These are phyloP conservation scores for Trichoderma sp. DNA, from an alignment of 2,329 filamentous ascomycete genomes.

Conservation along the genomic window DNA sequence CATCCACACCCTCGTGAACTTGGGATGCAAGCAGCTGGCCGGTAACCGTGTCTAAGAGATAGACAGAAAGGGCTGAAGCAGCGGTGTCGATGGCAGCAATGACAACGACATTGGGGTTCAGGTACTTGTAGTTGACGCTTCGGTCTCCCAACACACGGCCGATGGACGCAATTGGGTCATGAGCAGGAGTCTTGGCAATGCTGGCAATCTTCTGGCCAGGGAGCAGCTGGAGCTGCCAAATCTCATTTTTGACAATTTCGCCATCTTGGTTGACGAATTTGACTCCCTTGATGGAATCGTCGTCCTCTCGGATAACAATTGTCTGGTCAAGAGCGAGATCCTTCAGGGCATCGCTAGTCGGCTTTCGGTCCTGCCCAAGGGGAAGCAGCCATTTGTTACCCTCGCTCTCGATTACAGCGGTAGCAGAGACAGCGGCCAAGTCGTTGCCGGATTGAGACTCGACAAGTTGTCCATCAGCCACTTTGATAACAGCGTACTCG, in stretches of 20 bases:
- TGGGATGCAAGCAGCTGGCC: slow-evolving; percentile 74
- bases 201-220: slow-evolving; percentile 65
- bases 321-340: slow-evolving; percentile 51
- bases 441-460: slow-evolving; percentile 34
- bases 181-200: slow-evolving; percentile 65
- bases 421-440: slow-evolving; percentile 35
- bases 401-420: slow-evolving; percentile 52
- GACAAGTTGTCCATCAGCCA: slow-evolving; percentile 51
- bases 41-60: slow-evolving; percentile 82
- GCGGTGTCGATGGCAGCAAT: slow-evolving; percentile 66
- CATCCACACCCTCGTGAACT: slow-evolving; percentile 71
- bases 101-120: slow-evolving; percentile 82
- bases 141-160: slow-evolving; percentile 89
- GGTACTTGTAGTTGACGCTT: slow-evolving; percentile 94
- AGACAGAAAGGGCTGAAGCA: slow-evolving; percentile 62
- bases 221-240: slow-evolving; percentile 73
- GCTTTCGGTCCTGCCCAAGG: slow-evolving; percentile 49
- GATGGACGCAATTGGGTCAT: slow-evolving; percentile 91
- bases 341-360: slow-evolving; percentile 44
- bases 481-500: slow-evolving; percentile 58
- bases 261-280: slow-evolving; percentile 47
- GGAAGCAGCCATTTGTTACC: slow-evolving; percentile 55
- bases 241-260: slow-evolving; percentile 44
- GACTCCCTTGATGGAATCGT: slow-evolving; percentile 54
- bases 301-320: slow-evolving; percentile 51